These are phyloP conservation scores for Eleusine coracana DNA, from an alignment of 176 grass and related monocot species.

Conservation along the genomic window DNA sequence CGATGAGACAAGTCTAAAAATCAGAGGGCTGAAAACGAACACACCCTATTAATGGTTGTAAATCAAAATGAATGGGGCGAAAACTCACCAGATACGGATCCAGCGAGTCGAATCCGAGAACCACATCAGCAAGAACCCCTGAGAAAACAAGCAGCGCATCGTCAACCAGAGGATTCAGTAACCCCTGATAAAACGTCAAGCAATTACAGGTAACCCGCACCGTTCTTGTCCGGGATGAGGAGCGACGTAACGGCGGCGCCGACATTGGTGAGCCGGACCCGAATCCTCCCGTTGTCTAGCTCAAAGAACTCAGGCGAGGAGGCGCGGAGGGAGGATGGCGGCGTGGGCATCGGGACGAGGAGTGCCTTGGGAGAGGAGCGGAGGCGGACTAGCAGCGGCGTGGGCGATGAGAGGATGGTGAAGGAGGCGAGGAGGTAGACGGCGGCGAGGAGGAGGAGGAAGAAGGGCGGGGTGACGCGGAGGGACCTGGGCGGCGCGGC, in stretches of 20 bases:
- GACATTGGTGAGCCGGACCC: constrained; percentile 71
- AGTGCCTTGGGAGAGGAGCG: constrained; percentile 4
- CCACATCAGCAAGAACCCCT: constrained; percentile 83
- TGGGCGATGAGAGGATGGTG: constrained; percentile 56
- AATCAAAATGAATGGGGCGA: background rate
- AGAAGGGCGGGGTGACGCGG: constrained; percentile 55
- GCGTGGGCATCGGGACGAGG: constrained; percentile 16
- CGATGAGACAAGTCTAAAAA: no score
- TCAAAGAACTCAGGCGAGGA: constrained; percentile 57
- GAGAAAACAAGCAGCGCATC: background rate
- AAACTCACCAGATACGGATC: constrained; percentile 78
- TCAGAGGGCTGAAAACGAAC: no score
- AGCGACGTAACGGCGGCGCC: constrained; percentile 81
- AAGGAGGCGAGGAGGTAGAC: constrained; percentile 64
- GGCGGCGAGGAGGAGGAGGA: constrained; percentile 58
- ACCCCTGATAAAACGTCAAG: background rate
- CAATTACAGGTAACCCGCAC: constrained; percentile 37
- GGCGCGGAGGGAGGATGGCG: background rate
- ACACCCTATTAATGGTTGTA: background rate
- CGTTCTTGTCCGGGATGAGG: constrained; percentile 71
- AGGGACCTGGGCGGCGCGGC: background rate
- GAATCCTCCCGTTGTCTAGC: constrained; percentile 62
- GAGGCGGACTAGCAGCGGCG: constrained; percentile 28
- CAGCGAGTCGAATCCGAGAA: constrained; percentile 88
- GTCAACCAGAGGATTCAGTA: background rate